Evolutionary conservation across 495 filamentous ascomycete species (phyloP).

Genomic region (Trichocladium antarcticum): DNA sequence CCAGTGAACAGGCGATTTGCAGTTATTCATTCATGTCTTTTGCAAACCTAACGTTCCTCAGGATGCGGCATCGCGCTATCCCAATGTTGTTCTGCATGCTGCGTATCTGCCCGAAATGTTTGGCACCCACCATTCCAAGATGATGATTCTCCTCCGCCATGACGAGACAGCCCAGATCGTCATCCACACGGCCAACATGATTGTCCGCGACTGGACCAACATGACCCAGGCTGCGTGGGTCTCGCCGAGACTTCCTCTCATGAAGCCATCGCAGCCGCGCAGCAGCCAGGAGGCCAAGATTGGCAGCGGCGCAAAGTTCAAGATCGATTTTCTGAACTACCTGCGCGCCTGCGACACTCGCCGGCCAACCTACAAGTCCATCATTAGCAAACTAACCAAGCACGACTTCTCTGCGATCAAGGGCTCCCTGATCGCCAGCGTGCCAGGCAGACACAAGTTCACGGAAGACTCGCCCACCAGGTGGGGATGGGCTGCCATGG

Average conservation of each 20-base stretch:
- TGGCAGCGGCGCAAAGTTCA: constrained; percentile 61
- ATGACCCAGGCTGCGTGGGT: constrained; percentile 80
- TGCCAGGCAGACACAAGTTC: constrained; percentile 54
- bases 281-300: constrained; percentile 15
- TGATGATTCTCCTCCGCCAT: constrained; percentile 70
- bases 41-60: constrained; percentile 3
- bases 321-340: constrained; percentile 63
- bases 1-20: neutral
- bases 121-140: constrained; percentile 73
- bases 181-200: constrained; percentile 88
- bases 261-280: constrained; percentile 1
- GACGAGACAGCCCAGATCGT: constrained; percentile 69
- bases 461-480: constrained; percentile 37
- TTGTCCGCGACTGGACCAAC: constrained; percentile 71
- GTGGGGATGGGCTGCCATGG: constrained; percentile 68
- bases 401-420: constrained; percentile 62
- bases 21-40: too few species aligned
- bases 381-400: constrained; percentile 45
- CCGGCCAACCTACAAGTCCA: constrained; percentile 36
- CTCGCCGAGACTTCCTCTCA: constrained; percentile 57
- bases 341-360: constrained; percentile 53
- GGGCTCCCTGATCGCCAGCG: constrained; percentile 66
- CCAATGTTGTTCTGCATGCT: constrained; percentile 58
- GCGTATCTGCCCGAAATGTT: constrained; percentile 80
- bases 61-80: constrained; percentile 48